Evolutionary conservation across 768 basidiomycete genomes (phyloP).

Genomic region (Phlebiopsis gigantea): DNA sequence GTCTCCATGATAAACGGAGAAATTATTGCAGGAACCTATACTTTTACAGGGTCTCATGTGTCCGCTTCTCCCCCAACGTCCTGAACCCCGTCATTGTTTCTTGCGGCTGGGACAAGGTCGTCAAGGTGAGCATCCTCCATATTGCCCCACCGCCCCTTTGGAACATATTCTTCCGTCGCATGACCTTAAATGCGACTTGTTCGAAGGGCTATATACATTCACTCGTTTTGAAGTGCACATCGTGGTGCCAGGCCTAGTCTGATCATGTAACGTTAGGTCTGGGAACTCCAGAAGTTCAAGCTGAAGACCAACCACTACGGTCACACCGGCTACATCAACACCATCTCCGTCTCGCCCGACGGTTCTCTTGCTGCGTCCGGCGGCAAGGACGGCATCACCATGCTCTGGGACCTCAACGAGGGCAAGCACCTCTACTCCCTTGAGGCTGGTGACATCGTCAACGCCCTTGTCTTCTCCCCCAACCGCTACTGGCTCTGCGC

Average conservation of each 20-base stretch:
- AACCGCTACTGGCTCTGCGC: constrained; percentile 99
- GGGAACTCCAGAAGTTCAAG: constrained; percentile 99
- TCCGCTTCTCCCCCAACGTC: constrained; percentile 98
- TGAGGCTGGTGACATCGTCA: constrained; percentile 97
- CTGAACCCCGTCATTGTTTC: constrained; percentile 98
- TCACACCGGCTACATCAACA: constrained; percentile 99
- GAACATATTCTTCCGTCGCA: not conserved
- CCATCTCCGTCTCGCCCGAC: constrained; percentile 96
- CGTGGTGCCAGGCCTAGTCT: not conserved
- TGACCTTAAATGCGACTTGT: too few relatives aligned
- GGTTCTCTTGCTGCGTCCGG: constrained; percentile 98
- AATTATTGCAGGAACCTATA: not conserved
- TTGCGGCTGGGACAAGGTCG: constrained; percentile 99
- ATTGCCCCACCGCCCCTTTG: too few relatives aligned
- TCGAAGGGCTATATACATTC: not conserved
- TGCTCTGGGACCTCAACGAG: constrained; percentile 99
- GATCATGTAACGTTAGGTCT: constrained; percentile 57
- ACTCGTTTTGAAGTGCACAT: not conserved
- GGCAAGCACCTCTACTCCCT: constrained; percentile 99
- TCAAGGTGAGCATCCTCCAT: constrained; percentile 68
- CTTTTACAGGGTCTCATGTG: constrained; percentile 85
- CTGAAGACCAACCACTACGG: constrained; percentile 99
- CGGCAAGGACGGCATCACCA: constrained; percentile 99
- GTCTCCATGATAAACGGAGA: constrained; percentile 7
- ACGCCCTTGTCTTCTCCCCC: constrained; percentile 98